Evolutionary conservation across 2,329 filamentous ascomycete species (phyloP).

Genomic region (Podosphaera xanthii): DNA sequence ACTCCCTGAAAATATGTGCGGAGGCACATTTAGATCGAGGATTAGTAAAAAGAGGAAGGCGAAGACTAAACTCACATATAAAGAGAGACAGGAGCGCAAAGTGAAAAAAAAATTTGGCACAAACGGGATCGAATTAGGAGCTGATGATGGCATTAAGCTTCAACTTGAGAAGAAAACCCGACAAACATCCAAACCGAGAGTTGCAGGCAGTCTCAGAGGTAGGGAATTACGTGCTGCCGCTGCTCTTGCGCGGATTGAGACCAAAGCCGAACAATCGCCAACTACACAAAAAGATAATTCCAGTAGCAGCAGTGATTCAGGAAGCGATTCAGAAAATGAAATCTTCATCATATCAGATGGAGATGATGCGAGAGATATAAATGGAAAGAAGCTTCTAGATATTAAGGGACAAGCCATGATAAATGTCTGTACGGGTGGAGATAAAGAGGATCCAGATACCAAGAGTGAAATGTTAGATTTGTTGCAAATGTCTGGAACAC

Average conservation of each 20-base stretch:
- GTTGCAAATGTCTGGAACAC: constrained; percentile 19
- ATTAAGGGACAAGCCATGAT: constrained; percentile 43
- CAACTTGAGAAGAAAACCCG: constrained; percentile 25
- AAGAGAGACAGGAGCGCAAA: constrained; percentile 24
- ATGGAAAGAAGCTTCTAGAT: constrained; percentile 43
- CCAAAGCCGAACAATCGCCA: constrained; percentile 19
- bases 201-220: constrained; percentile 35
- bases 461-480: constrained; percentile 47
- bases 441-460: constrained; percentile 31
- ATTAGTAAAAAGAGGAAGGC: constrained; percentile 26
- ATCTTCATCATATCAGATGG: constrained; percentile 19
- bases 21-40: constrained; percentile 49
- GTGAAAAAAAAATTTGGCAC: constrained; percentile 37
- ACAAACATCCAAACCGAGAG: constrained; percentile 28
- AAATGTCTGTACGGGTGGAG: constrained; percentile 52
- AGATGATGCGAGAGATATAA: constrained; percentile 36
- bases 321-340: constrained; percentile 26
- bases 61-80: constrained; percentile 20
- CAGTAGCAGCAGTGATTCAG: constrained; percentile 18
- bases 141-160: constrained; percentile 34
- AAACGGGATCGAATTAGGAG: constrained; percentile 15
- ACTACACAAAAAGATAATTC: constrained; percentile 13
- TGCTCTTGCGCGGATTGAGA: constrained; percentile 32
- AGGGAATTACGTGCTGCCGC: constrained; percentile 37
- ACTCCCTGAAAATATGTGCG: constrained; percentile 52